Evolutionary conservation across 1,284 basidiomycete species (phyloP), one percentile per base, ranked within the genome.

Genomic region (Pisolithus thermaeus): DNA sequence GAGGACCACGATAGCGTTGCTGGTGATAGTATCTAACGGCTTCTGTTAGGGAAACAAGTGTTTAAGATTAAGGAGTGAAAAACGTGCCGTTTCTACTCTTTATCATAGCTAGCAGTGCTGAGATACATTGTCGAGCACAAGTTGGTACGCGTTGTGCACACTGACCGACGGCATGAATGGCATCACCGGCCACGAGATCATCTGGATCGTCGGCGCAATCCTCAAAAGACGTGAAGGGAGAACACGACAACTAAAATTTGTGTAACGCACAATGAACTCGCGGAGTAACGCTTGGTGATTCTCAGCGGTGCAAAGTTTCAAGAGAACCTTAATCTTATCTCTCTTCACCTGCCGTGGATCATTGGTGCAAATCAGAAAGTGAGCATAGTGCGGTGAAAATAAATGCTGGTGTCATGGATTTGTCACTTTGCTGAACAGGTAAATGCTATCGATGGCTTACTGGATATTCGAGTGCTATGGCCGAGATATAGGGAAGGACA

Each of bases 1-100:
- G 43, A 96, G 77, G 7, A 92, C 90, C 41, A 93, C 72, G 37
- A 96, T 86, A 0, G 92, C 84, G 52, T 80, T 84, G 53, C 83
- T 82, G 41, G 92, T 85, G 20, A 90, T 79, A 3, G 75, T 37
- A 39, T 65, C 63, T 65, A 12, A 27, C 44, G 12, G 12, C 20
- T 38, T 32, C 32, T 47, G 39, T 35, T 35, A 43, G 41, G 46
- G n/a, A 6, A n/a, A 18, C 1, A 6, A 28, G 11, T 22, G 9
- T n/a, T 46, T 7, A 39, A 22, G 46, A 6, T 22, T 28, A 46
- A 28, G 28, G 39, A 43, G 18, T 27, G 16, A 39, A 14, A 35
- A n/a, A 55, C 76, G 60, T 61, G 79, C 92, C 90, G 60, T 89
- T 75, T 37, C 75, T 76, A 51, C 86, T 84, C 57, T 83, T 81